These are phyloP conservation scores for Talaromyces albobiverticillius DNA, from an alignment of 2,329 filamentous ascomycete genomes.

Conservation along the genomic window DNA sequence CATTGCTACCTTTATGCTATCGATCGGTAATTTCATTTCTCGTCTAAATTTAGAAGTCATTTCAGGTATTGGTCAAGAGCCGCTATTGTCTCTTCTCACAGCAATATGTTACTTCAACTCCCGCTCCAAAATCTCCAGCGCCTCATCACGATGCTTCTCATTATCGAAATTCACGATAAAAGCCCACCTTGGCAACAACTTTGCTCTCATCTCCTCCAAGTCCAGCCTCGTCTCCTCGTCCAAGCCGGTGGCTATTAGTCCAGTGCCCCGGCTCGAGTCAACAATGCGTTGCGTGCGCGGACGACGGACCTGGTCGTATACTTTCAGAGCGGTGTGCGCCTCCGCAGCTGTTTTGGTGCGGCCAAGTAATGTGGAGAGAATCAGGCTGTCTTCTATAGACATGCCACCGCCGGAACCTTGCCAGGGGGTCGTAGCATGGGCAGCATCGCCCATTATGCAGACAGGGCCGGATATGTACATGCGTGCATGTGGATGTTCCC, in stretches of 20 bases:
- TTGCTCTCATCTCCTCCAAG: not conserved
- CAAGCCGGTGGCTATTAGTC: not conserved
- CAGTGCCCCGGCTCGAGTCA: slow-evolving; percentile 33
- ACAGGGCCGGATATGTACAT: slow-evolving; percentile 7
- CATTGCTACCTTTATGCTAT: no score
- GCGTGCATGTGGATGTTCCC: slow-evolving; percentile 4
- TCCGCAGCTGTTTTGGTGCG: slow-evolving; percentile 1
- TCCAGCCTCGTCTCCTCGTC: not conserved
- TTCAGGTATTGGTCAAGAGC: no score
- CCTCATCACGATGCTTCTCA: slow-evolving; percentile 27
- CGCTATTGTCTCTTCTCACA: no score
- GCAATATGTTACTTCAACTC: not conserved
- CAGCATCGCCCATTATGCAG: slow-evolving; percentile 37
- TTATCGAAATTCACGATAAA: slow-evolving; percentile 15
- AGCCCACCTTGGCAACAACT: slow-evolving; percentile 4
- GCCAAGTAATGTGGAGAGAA: slow-evolving; percentile 30
- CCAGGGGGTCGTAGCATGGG: slow-evolving; percentile 37
- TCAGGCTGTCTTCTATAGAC: slow-evolving; percentile 37
- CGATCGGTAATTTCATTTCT: no score
- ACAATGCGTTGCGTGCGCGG: slow-evolving; percentile 47
- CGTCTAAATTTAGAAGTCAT: no score
- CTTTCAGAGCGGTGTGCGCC: slow-evolving; percentile 37
- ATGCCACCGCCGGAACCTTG: slow-evolving; percentile 36
- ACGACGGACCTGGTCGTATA: slow-evolving; percentile 47
- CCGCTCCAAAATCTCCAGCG: slow-evolving; percentile 39